Conservation (phyloP, 768 basidiomycete species). For the Trametes meyenii region DNA sequence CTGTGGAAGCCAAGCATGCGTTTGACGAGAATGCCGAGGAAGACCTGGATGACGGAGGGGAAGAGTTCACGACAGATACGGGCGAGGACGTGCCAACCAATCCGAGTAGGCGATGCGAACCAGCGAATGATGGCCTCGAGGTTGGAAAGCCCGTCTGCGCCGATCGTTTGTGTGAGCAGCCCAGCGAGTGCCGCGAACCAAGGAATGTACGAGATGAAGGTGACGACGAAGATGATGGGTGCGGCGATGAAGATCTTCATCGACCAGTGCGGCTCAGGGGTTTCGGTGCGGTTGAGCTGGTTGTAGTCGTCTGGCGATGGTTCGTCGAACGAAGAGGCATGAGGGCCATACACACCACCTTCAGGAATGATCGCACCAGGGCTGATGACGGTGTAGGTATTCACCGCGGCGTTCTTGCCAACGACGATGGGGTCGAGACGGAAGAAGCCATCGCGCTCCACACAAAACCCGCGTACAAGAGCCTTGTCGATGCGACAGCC, state of each 20-base stretch:
- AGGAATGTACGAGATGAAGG: slow-evolving; percentile 43
- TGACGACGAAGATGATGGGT: slow-evolving; percentile 42
- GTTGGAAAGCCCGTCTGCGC: slow-evolving; percentile 36
- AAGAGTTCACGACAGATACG: slow-evolving; percentile 42
- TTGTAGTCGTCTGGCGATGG: slow-evolving; percentile 42
- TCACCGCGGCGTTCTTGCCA: slow-evolving; percentile 42
- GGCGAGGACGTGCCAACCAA: slow-evolving; percentile 44
- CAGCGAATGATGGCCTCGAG: slow-evolving; percentile 47
- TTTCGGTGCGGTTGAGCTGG: slow-evolving; percentile 43
- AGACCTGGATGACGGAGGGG: slow-evolving; percentile 42
- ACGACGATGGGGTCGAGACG: slow-evolving; percentile 43
- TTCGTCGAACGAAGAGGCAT: slow-evolving; percentile 46
- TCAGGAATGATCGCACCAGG: slow-evolving; percentile 44
- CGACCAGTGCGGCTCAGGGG: slow-evolving; percentile 35
- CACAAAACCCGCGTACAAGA: slow-evolving; percentile 46
- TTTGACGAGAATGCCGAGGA: slow-evolving; percentile 45
- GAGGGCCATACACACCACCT: slow-evolving; percentile 47
- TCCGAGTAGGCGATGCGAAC: slow-evolving; percentile 44
- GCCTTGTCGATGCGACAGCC: slow-evolving; percentile 47
- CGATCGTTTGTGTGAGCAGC: slow-evolving; percentile 41
- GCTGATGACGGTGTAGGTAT: slow-evolving; percentile 47
- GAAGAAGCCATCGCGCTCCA: slow-evolving; percentile 49
- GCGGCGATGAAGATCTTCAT: slow-evolving; percentile 43
- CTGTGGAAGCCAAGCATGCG: slow-evolving; percentile 44
- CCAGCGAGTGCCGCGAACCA: slow-evolving; percentile 45